Evolutionary conservation across 2,329 filamentous ascomycete genomes (phyloP).

Genomic region (Tetracladium maxilliforme): DNA sequence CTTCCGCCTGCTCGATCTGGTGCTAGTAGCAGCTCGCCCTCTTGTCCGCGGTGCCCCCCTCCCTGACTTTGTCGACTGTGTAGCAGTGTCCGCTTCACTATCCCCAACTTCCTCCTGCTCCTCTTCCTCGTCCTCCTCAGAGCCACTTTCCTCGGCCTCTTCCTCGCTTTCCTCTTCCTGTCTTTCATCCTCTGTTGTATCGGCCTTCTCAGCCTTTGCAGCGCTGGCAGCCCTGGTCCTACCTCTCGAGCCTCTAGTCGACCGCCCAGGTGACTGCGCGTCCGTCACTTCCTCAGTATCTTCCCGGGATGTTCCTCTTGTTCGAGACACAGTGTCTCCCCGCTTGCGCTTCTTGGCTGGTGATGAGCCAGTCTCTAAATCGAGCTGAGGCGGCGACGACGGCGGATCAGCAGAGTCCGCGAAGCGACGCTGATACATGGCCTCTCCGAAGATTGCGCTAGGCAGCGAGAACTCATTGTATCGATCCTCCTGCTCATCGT

Average conservation of each 20-base stretch:
- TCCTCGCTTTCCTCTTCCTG: constrained; percentile 15
- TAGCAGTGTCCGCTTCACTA: too few species aligned
- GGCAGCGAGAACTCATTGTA: constrained; percentile 56
- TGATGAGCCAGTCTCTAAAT: constrained; percentile 7
- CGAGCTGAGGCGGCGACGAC: constrained; percentile 15
- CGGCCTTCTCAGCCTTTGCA: constrained; percentile 21
- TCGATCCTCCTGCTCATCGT: constrained; percentile 38
- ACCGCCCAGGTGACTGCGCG: constrained; percentile 20
- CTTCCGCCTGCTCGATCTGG: too few species aligned
- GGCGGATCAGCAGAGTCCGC: constrained; percentile 13
- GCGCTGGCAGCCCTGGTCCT: constrained; percentile 27
- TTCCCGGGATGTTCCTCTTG: constrained; percentile 31
- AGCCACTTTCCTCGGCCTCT: constrained; percentile 5
- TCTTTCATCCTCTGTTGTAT: constrained; percentile 13
- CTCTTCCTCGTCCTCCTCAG: constrained; percentile 16
- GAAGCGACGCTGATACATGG: constrained; percentile 12
- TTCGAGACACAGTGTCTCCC: constrained; percentile 15
- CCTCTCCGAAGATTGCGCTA: constrained; percentile 16
- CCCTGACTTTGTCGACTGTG: too few species aligned
- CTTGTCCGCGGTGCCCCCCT: too few species aligned
- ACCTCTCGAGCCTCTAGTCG: constrained; percentile 15
- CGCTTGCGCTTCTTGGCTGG: constrained; percentile 15
- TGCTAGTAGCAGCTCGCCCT: too few species aligned
- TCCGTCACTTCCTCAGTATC: constrained; percentile 32
- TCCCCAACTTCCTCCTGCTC: constrained; percentile 16